Conservation (phyloP, 2,329 filamentous ascomycete genomes). For the Daldinia eschscholtzii region DNA sequence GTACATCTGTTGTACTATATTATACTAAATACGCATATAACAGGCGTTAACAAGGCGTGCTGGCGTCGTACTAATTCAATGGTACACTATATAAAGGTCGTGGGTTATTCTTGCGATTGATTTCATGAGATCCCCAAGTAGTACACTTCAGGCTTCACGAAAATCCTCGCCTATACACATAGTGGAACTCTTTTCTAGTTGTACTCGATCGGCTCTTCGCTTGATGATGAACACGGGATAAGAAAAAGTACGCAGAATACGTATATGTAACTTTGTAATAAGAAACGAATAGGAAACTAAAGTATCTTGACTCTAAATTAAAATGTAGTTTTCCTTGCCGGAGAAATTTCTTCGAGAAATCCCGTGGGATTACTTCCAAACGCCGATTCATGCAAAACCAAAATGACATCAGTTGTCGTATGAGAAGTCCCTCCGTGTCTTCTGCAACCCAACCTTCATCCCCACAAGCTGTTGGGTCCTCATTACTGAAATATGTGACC, state of each 20-base stretch:
- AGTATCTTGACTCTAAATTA: slow-evolving; percentile 30
- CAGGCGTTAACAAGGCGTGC: slow-evolving; percentile 33
- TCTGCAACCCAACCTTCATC: slow-evolving; percentile 7
- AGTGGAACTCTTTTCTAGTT: slow-evolving; percentile 14
- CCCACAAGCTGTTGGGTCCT: slow-evolving; percentile 22
- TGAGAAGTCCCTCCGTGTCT: slow-evolving; percentile 35
- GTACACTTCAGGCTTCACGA: slow-evolving; percentile 11
- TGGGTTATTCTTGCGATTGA: slow-evolving; percentile 16
- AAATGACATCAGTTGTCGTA: slow-evolving; percentile 31
- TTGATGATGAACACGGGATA: slow-evolving; percentile 4
- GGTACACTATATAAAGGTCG: slow-evolving; percentile 14
- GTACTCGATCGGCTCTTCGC: slow-evolving; percentile 3
- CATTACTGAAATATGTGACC: slow-evolving; percentile 82
- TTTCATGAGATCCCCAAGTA: slow-evolving; percentile 34
- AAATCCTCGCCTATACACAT: slow-evolving; percentile 11
- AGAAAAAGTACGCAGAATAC: slow-evolving; percentile 7
- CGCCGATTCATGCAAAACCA: slow-evolving; percentile 46
- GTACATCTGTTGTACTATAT: slow-evolving; percentile 31
- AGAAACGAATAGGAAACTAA: slow-evolving; percentile 14
- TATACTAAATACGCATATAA: slow-evolving; percentile 38
- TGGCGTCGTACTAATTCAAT: slow-evolving; percentile 17
- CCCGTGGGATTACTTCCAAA: slow-evolving; percentile 38
- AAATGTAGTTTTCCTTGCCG: slow-evolving; percentile 16
- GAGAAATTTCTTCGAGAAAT: slow-evolving; percentile 26
- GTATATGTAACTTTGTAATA: slow-evolving; percentile 5